Base-by-base conservation (phyloP, 805 yeast genomes). In the Candida multigemmis region DNA sequence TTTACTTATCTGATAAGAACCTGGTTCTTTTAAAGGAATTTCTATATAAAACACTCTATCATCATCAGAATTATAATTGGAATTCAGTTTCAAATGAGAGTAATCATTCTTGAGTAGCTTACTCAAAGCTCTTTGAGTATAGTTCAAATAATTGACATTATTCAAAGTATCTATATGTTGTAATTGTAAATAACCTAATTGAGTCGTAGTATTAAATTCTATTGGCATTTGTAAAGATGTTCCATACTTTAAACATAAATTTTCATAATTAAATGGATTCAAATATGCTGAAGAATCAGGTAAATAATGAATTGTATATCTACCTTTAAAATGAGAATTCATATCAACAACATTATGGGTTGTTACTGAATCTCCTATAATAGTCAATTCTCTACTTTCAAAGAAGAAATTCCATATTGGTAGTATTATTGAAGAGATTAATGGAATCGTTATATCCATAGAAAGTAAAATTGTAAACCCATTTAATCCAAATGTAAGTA, bases 271-370 rank as follows among this genome's bases (percentile, higher is more conserved):
- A 40, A 74, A 70, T 3, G 96, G 96, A 37, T 87, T 85, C 40
- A 91, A 56, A 42, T 66, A 62, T 4, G 93, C 95, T 0, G 93
- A 78, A 23, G 93, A 80, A 52, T 89, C 96, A 0, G 98, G 97
- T 19, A 91, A 59, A 35, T 82, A 81, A 44, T 87, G 81, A 35
- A 91, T 78, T 1, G 87, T 81, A 44, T 83, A 82, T 22, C 74
- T 75, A 23, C 98, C 98, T 42, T 73, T 79, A 48, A 87, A 80
- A 49, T 86, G 93, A 2, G 71, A 46, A 13, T 71, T 59, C 41
- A 66, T 65, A 33, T 71, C 73, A 4, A 53, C 30, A 8, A 64
- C 45, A 17, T 45, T 41, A 12, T 53, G 46, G 4, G 67, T 41
- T 21, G 48, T 50, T 4, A 68, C 54, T 0, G 69, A 39, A 20